These are phyloP conservation scores for Cyphellophora europaea DNA, from an alignment of 2,329 filamentous ascomycete species.

Conservation along the genomic window DNA sequence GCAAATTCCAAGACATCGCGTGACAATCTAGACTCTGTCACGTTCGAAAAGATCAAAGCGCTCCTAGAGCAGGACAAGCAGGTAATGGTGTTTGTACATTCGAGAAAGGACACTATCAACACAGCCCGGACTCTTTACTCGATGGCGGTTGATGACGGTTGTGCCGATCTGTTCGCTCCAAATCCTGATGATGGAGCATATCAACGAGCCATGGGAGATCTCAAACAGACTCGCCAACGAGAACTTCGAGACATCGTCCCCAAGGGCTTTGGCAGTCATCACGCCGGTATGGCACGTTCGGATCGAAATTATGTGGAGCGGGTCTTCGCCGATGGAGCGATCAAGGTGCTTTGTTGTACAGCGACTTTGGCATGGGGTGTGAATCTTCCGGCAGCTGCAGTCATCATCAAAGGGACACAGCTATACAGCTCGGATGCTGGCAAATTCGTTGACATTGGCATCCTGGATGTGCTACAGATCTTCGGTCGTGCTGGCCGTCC, in stretches of 20 bases:
- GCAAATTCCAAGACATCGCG: conserved; percentile 68
- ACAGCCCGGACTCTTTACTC: conserved; percentile 80
- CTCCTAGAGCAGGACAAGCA: conserved; percentile 92
- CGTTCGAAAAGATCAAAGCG: conserved; percentile 88
- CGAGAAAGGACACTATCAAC: conserved; percentile 82
- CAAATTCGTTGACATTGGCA: conserved; percentile 92
- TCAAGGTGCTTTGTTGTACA: conserved; percentile 96
- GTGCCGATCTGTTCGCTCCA: conserved; percentile 75
- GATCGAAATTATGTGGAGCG: conserved; percentile 95
- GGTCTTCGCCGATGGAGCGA: conserved; percentile 80
- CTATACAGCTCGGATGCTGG: conserved; percentile 94
- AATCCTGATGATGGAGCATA: conserved; percentile 61
- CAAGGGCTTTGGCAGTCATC: conserved; percentile 89
- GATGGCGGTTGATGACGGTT: conserved; percentile 73
- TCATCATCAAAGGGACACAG: conserved; percentile 96
- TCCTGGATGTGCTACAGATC: conserved; percentile 93
- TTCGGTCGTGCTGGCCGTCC: conserved; percentile 97
- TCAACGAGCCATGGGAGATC: conserved; percentile 68
- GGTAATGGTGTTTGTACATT: conserved; percentile 99
- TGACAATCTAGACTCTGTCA: conserved; percentile 78
- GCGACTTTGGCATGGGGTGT: conserved; percentile 98
- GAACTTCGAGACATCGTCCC: conserved; percentile 83
- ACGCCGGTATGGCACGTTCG: conserved; percentile 90
- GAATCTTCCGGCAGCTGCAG: conserved; percentile 90
- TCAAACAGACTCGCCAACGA: conserved; percentile 74